Evolutionary conservation across 164 flowering plant species (phyloP).

Genomic region (Annona squamosa): DNA sequence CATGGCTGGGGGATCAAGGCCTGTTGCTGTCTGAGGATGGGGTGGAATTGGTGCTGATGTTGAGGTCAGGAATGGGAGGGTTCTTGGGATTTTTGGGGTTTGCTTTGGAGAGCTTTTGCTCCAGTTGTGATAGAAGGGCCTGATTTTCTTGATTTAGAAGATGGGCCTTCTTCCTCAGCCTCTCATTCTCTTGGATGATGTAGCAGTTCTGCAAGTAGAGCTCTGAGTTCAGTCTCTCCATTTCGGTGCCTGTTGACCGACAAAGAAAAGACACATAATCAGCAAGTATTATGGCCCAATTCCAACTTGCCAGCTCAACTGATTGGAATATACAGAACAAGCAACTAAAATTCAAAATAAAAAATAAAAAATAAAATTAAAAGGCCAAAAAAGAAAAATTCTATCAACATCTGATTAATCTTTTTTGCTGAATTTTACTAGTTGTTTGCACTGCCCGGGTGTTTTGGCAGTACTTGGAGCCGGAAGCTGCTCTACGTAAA

Average conservation of each 20-base stretch:
- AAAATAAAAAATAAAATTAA: too few species aligned
- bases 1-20: slow-evolving; percentile 12
- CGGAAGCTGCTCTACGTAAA: too few species aligned
- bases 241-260: slow-evolving; percentile 9
- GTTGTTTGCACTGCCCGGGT: too few species aligned
- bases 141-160: slow-evolving; percentile 52
- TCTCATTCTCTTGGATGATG: slow-evolving; percentile 52
- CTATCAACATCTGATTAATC: too few species aligned
- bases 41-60: slow-evolving; percentile 8
- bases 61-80: slow-evolving; percentile 6
- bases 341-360: too few species aligned
- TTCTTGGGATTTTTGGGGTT: slow-evolving; percentile 6
- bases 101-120: slow-evolving; percentile 20
- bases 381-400: too few species aligned
- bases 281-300: too few species aligned
- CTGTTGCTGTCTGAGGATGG: slow-evolving; percentile 19
- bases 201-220: slow-evolving; percentile 47
- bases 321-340: too few species aligned
- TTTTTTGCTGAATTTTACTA: too few species aligned
- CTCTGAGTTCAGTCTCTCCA: slow-evolving; percentile 55
- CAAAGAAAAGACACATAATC: neutral
- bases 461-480: too few species aligned
- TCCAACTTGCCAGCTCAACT: too few species aligned
- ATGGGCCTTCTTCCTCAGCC: slow-evolving; percentile 51
- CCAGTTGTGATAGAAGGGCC: slow-evolving; percentile 40